A percentile compares a stretch with the other conserved stretches of the same genome.
phyloP scores from a whole-genome alignment of 495 filamentous ascomycete species.

The Tuber umbilicatum region DNA sequence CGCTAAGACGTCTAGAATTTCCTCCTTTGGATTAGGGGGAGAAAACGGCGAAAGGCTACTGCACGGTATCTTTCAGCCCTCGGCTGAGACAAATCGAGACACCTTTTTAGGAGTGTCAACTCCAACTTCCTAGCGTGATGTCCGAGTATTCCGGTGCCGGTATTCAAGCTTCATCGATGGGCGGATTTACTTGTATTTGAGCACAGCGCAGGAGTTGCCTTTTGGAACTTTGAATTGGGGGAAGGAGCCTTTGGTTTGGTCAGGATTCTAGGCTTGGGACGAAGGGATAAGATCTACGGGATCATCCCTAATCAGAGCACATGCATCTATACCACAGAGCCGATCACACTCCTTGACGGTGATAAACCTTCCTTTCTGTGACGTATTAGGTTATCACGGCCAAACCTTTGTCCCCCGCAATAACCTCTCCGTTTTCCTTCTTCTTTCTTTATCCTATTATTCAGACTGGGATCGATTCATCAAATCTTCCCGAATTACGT shows the following conservation, averaged over 20 bases:
- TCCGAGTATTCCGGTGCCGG: too few species aligned
- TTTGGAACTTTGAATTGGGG: neutral
- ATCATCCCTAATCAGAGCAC: neutral
- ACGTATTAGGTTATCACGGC: neutral
- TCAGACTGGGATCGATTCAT: neutral
- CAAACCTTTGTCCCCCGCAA: neutral
- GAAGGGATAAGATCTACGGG: neutral
- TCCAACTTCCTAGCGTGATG: too few species aligned
- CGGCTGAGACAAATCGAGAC: too few species aligned
- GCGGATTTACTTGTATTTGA: neutral
- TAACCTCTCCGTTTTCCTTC: neutral
- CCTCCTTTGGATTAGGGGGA: too few species aligned
- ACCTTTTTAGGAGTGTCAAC: too few species aligned
- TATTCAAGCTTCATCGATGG: neutral
- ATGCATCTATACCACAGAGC: neutral
- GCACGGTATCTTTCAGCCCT: too few species aligned
- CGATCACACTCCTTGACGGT: neutral
- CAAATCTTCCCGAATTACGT: neutral
- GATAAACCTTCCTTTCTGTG: neutral
- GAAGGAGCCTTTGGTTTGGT: neutral
- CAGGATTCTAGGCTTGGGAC: neutral
- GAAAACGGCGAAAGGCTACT: too few species aligned
- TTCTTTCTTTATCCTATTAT: neutral
- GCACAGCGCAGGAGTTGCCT: neutral
- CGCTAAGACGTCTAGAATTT: too few species aligned